Evolutionary conservation across 352 stramenopile species (phyloP).

Genomic region (Phytophthora capsici): DNA sequence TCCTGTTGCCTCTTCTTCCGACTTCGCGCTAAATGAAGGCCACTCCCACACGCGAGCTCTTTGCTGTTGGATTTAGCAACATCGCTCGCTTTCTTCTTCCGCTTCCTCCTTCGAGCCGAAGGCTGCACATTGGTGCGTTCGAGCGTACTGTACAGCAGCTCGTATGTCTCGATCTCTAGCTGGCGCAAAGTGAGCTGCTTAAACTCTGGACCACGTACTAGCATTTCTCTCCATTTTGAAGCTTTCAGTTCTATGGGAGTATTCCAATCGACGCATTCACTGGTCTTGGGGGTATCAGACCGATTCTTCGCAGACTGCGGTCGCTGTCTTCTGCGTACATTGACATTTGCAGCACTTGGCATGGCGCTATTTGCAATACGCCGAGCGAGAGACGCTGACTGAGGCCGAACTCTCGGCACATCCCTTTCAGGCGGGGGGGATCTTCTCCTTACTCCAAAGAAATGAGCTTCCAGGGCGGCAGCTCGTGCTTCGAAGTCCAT

Average conservation of each 20-base stretch:
- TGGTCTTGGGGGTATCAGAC: neutral
- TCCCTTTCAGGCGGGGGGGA: neutral
- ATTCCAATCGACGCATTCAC: constrained; percentile 4
- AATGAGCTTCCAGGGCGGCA: constrained; percentile 21
- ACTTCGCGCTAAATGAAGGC: constrained; percentile 42
- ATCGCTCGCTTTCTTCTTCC: constrained; percentile 10
- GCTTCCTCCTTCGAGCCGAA: constrained; percentile 6
- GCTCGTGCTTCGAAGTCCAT: constrained; percentile 29
- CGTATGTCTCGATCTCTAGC: constrained; percentile 55
- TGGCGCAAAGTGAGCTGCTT: constrained; percentile 39
- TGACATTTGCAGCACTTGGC: neutral
- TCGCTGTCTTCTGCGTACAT: constrained; percentile 1
- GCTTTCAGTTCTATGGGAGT: constrained; percentile 9
- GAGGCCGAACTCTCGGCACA: constrained; percentile 20
- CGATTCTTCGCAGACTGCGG: constrained; percentile 44
- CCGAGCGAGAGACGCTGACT: constrained; percentile 24
- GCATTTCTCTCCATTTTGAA: constrained; percentile 58
- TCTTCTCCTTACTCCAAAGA: constrained; percentile 2
- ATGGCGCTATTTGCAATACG: neutral
- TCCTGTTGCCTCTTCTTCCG: constrained; percentile 37
- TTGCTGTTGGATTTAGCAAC: neutral
- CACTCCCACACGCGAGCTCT: constrained; percentile 40
- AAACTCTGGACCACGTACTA: constrained; percentile 45
- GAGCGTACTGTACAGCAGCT: constrained; percentile 51
- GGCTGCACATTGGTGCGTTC: constrained; percentile 4